Evolutionary conservation across 1,139 yeast species (phyloP).

Genomic region (Lodderomyces jiufengensis): DNA sequence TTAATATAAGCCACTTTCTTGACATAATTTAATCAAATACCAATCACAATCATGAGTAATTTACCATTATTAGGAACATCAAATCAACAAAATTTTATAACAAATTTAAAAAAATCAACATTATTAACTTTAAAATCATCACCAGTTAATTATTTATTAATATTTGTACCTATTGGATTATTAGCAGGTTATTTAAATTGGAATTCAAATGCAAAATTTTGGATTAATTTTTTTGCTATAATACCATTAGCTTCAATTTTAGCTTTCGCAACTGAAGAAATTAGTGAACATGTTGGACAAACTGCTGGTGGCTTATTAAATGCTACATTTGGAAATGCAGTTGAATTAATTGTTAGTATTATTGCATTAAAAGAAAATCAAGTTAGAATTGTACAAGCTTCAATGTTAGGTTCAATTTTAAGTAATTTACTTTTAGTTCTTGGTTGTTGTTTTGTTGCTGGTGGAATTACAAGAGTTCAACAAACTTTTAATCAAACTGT

Average conservation of each 20-base stretch:
- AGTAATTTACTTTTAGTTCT: constrained; percentile 83
- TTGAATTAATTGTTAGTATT: constrained; percentile 86
- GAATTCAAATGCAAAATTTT: constrained; percentile 59
- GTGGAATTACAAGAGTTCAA: constrained; percentile 82
- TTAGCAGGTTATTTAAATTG: constrained; percentile 58
- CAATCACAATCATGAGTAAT: constrained; percentile 13
- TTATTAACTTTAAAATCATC: constrained; percentile 51
- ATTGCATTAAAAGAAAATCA: constrained; percentile 86
- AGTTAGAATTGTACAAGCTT: constrained; percentile 91
- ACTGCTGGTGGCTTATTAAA: constrained; percentile 90
- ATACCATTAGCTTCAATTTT: constrained; percentile 88
- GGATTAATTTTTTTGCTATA: constrained; percentile 82
- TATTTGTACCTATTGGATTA: constrained; percentile 89
- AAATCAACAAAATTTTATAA: constrained; percentile 1
- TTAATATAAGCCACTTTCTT: no score
- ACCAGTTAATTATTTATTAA: constrained; percentile 70
- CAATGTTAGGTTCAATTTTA: constrained; percentile 91
- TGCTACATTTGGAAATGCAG: constrained; percentile 96
- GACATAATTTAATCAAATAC: not conserved
- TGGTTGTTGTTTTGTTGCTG: constrained; percentile 94
- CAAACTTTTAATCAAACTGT: constrained; percentile 93
- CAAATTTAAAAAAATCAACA: constrained; percentile 11
- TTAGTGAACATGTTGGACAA: constrained; percentile 81
- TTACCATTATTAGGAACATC: constrained; percentile 13
- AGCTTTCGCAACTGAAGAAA: constrained; percentile 90